A percentile compares a stretch with the other conserved stretches of the same genome.
Evolutionary conservation across 805 yeast species (phyloP).

Genomic region (Candida lessepsii): DNA sequence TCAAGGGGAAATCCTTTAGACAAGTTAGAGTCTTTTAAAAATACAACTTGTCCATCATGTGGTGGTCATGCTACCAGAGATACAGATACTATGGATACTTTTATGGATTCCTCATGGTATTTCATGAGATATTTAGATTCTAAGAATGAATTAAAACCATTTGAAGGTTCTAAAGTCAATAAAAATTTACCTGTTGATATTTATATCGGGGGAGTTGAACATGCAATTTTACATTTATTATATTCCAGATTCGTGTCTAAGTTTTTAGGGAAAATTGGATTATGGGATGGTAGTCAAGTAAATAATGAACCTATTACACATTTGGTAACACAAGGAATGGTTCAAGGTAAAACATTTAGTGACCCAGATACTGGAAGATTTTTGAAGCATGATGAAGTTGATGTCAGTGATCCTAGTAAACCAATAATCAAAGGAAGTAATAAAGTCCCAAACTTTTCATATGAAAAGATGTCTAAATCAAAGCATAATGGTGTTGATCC

Average conservation of each 20-base stretch:
- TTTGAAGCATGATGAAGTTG: slow-evolving; percentile 76
- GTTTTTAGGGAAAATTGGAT: slow-evolving; percentile 63
- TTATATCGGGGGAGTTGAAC: slow-evolving; percentile 95
- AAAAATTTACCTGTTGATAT: slow-evolving; percentile 76
- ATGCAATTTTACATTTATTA: slow-evolving; percentile 87
- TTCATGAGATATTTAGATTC: slow-evolving; percentile 82
- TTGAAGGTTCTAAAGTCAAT: slow-evolving; percentile 28
- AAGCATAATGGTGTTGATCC: slow-evolving; percentile 96
- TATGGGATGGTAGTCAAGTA: slow-evolving; percentile 60
- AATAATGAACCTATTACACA: slow-evolving; percentile 79
- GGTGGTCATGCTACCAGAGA: slow-evolving; percentile 65
- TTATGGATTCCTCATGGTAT: slow-evolving; percentile 98
- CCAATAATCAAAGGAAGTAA: slow-evolving; percentile 54
- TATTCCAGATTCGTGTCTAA: slow-evolving; percentile 86
- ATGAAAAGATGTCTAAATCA: slow-evolving; percentile 95
- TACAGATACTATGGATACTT: slow-evolving; percentile 98
- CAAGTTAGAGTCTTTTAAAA: slow-evolving; percentile 62
- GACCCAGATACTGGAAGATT: slow-evolving; percentile 74
- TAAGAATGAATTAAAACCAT: slow-evolving; percentile 54
- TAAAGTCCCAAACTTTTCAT: slow-evolving; percentile 52
- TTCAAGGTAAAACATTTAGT: slow-evolving; percentile 80
- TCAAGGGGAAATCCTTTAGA: slow-evolving; percentile 68
- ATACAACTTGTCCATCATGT: slow-evolving; percentile 81
- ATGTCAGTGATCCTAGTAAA: slow-evolving; percentile 32
- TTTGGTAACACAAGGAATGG: slow-evolving; percentile 96